Percentiles rank a stretch among this genome's conserved stretches.
Conservation (phyloP, 2,329 filamentous ascomycete genomes). For the Clarireedia homoeocarpa region DNA sequence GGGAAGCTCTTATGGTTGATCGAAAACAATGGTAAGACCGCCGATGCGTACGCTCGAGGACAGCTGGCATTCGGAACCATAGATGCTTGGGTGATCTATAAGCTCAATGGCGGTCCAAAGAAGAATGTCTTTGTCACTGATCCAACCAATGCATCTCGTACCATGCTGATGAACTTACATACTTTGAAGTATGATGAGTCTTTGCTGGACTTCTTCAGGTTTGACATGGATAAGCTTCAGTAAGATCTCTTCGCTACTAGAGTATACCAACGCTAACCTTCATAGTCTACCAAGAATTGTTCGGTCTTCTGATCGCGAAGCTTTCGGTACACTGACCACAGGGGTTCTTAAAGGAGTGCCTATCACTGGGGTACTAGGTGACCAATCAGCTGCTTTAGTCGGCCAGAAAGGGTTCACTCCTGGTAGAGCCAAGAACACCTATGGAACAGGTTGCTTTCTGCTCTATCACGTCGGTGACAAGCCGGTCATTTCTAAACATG, state of each 20-base stretch:
- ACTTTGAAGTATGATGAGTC: slow-evolving; percentile 73
- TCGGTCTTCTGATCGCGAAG: slow-evolving; percentile 60
- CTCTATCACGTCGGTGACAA: slow-evolving; percentile 76
- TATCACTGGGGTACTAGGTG: slow-evolving; percentile 72
- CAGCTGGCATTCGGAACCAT: slow-evolving; percentile 79
- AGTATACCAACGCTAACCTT: background rate
- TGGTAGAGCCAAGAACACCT: slow-evolving; percentile 76
- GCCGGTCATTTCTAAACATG: slow-evolving; percentile 71
- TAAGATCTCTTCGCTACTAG: background rate
- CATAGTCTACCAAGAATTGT: slow-evolving; percentile 66
- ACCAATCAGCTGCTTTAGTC: slow-evolving; percentile 74
- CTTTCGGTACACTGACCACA: slow-evolving; percentile 56
- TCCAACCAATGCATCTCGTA: slow-evolving; percentile 79
- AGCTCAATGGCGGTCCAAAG: slow-evolving; percentile 65
- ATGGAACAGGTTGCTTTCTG: slow-evolving; percentile 78
- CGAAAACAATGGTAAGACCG: slow-evolving; percentile 60
- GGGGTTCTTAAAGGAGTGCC: slow-evolving; percentile 58
- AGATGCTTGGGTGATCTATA: slow-evolving; percentile 82
- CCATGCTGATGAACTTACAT: slow-evolving; percentile 89
- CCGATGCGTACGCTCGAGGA: slow-evolving; percentile 66
- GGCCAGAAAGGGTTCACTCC: slow-evolving; percentile 72
- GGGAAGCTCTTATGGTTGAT: slow-evolving; percentile 82
- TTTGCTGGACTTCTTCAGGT: slow-evolving; percentile 70
- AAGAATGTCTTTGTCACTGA: slow-evolving; percentile 71
- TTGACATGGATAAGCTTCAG: slow-evolving; percentile 45